Conservation (phyloP, 495 filamentous ascomycete genomes). For the Durotheca rogersii region DNA sequence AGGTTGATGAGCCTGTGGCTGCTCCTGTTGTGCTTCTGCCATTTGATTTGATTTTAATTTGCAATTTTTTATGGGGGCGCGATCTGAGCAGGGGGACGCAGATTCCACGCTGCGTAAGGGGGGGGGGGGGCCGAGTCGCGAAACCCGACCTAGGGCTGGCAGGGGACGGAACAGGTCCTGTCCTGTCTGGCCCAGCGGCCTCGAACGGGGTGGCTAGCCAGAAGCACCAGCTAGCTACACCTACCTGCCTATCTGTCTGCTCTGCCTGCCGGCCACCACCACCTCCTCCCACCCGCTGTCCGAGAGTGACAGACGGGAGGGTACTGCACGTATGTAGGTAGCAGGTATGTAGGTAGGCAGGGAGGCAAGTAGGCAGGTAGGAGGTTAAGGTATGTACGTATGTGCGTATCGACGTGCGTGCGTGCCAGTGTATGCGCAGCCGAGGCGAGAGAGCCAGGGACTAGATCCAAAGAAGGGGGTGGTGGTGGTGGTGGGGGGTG, state of each 20-base stretch:
- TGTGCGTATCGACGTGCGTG: constrained; percentile 1
- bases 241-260: constrained; percentile 7
- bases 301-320: too few relatives aligned
- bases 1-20: constrained; percentile 42
- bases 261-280: too few relatives aligned
- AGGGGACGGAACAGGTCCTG: constrained; percentile 28
- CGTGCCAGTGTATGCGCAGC: constrained; percentile 29
- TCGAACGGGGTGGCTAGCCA: constrained; percentile 26
- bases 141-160: constrained; percentile 34
- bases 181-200: constrained; percentile 26
- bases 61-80: constrained; percentile 38
- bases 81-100: constrained; percentile 39
- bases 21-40: constrained; percentile 40
- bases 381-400: constrained; percentile 5
- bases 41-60: constrained; percentile 45
- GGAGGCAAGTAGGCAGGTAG: too few relatives aligned
- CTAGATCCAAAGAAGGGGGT: constrained; percentile 23
- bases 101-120: constrained; percentile 40
- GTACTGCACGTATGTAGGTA: constrained; percentile 10
- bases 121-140: constrained; percentile 38
- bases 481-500: constrained; percentile 15
- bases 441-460: constrained; percentile 31
- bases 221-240: constrained; percentile 1
- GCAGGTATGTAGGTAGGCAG: constrained; percentile 6
- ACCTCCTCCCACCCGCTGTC: too few relatives aligned